Conservation (phyloP, 1,284 basidiomycete genomes). For the Cutaneotrichosporon arboriforme region DNA sequence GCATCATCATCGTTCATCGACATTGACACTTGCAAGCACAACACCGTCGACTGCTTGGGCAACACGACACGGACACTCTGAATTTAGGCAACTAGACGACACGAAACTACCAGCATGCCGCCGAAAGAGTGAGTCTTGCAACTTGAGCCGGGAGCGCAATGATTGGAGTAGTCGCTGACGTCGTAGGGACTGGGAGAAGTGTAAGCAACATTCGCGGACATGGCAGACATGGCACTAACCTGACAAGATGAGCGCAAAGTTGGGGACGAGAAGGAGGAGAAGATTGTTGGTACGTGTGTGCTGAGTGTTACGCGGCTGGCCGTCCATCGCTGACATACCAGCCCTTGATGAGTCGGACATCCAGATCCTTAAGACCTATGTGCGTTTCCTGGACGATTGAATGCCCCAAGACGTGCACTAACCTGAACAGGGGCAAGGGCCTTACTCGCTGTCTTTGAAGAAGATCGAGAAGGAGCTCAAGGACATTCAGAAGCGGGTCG, state of each 20-base stretch:
- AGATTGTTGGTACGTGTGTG: slow-evolving; percentile 71
- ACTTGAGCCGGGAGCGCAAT: neutral
- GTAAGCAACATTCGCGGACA: slow-evolving; percentile 51
- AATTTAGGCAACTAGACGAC: too few relatives aligned
- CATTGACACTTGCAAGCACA: neutral
- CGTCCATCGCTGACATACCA: slow-evolving; percentile 30
- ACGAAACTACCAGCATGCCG: slow-evolving; percentile 55
- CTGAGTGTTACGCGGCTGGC: neutral
- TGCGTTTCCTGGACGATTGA: too few relatives aligned
- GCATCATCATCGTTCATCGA: neutral
- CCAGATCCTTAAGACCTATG: slow-evolving; percentile 98
- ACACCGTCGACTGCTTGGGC: too few relatives aligned
- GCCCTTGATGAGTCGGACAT: slow-evolving; percentile 98
- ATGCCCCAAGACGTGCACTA: slow-evolving; percentile 16
- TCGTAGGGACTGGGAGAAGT: slow-evolving; percentile 91
- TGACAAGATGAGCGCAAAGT: slow-evolving; percentile 65
- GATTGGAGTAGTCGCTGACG: neutral
- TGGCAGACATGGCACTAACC: neutral
- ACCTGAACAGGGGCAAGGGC: slow-evolving; percentile 79
- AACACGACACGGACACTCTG: too few relatives aligned
- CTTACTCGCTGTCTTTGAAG: slow-evolving; percentile 85
- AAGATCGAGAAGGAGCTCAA: slow-evolving; percentile 89
- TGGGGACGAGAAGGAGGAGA: slow-evolving; percentile 80
- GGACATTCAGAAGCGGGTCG: slow-evolving; percentile 93
- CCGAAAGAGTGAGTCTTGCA: slow-evolving; percentile 67